These are phyloP conservation scores for Erodium moschatum DNA, from an alignment of 441 rosid species.

Conservation along the genomic window DNA sequence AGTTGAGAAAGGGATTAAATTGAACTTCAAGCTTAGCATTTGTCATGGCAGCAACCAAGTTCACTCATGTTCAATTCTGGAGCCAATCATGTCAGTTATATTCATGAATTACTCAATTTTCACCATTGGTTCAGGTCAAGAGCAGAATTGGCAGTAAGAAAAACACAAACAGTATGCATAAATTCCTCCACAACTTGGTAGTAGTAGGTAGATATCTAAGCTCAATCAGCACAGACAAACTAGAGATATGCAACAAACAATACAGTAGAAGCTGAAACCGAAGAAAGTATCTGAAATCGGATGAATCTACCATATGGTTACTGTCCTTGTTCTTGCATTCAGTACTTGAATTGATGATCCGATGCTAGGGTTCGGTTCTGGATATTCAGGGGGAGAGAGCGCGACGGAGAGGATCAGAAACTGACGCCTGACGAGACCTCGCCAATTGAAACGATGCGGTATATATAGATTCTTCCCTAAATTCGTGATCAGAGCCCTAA, in stretches of 20 bases:
- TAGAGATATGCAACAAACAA: neutral
- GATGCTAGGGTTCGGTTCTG: slow-evolving; percentile 1
- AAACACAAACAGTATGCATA: neutral
- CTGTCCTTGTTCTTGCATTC: slow-evolving; percentile 6
- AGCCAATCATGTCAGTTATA: neutral
- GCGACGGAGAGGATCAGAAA: slow-evolving; percentile 11
- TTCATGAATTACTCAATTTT: neutral
- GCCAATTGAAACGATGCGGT: neutral
- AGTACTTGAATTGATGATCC: slow-evolving; percentile 5
- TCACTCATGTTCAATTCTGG: neutral
- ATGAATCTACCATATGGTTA: slow-evolving; percentile 9
- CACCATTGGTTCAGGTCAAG: too few species aligned
- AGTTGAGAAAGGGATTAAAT: neutral
- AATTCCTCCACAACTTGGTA: neutral
- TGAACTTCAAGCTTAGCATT: slow-evolving; percentile 4
- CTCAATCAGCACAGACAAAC: slow-evolving; percentile 5
- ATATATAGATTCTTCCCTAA: slow-evolving; percentile 7
- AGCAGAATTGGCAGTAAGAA: neutral
- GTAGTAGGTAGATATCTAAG: slow-evolving; percentile 1
- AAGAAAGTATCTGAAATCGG: slow-evolving; percentile 7
- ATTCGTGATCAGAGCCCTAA: slow-evolving; percentile 11
- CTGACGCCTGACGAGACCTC: slow-evolving; percentile 6
- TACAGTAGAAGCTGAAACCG: slow-evolving; percentile 5
- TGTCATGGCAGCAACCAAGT: neutral
- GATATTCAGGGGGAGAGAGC: slow-evolving; percentile 5